Percentiles rank a stretch among this genome's conserved stretches.
Conservation (phyloP, 176 grass and related monocot genomes). For the Dendrocalamus sinicus region DNA sequence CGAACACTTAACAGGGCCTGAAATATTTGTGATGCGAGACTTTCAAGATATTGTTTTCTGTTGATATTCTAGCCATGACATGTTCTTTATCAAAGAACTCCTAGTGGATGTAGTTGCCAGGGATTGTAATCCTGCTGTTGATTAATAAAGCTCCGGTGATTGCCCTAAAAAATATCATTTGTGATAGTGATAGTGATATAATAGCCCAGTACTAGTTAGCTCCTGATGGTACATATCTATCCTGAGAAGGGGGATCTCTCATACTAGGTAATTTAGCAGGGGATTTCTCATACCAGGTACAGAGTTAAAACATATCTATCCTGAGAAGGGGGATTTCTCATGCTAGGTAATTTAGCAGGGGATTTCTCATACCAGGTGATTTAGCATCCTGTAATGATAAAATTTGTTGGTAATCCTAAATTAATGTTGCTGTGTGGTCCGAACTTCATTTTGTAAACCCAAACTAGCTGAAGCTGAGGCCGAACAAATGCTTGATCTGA, state of each 20-base stretch:
- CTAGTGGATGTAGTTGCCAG: too few relatives aligned
- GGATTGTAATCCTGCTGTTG: too few relatives aligned
- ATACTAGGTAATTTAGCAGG: neutral
- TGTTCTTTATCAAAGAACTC: neutral
- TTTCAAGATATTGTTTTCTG: neutral
- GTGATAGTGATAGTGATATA: constrained; percentile 3
- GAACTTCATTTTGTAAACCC: neutral
- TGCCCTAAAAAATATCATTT: neutral
- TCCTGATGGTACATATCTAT: constrained; percentile 21
- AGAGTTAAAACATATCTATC: constrained; percentile 5
- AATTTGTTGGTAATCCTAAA: neutral
- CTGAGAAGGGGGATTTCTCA: neutral
- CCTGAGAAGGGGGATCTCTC: neutral
- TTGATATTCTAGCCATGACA: neutral
- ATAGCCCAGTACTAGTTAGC: neutral
- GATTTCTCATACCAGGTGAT: neutral
- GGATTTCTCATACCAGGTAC: neutral
- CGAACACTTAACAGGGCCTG: neutral
- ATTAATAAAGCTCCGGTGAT: too few relatives aligned
- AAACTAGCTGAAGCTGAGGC: neutral
- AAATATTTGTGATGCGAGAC: neutral
- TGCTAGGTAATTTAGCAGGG: neutral
- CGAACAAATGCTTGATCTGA: neutral
- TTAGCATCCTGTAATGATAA: constrained; percentile 20
- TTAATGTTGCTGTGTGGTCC: neutral